A percentile compares a stretch with the other conserved stretches of the same genome.
phyloP scores from a whole-genome alignment of 768 basidiomycete species.

The Auriculariales sp. region DNA sequence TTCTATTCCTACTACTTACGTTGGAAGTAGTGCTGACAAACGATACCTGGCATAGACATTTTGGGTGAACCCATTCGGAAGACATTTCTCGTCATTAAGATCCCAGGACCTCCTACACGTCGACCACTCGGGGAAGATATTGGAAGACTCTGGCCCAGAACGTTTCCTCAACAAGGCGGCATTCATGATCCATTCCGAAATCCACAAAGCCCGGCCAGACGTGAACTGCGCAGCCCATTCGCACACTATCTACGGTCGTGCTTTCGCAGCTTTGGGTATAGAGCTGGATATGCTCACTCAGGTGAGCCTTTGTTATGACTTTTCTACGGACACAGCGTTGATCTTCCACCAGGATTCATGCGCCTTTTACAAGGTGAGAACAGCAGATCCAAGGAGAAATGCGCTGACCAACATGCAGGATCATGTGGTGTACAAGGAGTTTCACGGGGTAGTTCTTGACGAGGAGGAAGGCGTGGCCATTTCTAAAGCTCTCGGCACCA shows the following conservation, averaged over 20 bases:
- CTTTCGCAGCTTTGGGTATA: slow-evolving; percentile 31
- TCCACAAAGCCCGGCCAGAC: slow-evolving; percentile 34
- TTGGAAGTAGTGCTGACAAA: neutral
- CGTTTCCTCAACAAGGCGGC: slow-evolving; percentile 22
- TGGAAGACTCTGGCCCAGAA: slow-evolving; percentile 18
- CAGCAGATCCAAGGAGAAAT: neutral
- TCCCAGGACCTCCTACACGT: slow-evolving; percentile 30
- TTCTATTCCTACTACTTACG: no score
- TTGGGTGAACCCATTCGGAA: slow-evolving; percentile 35
- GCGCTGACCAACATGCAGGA: slow-evolving; percentile 12
- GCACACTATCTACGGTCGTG: slow-evolving; percentile 33
- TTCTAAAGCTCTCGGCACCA: slow-evolving; percentile 25
- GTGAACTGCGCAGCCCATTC: slow-evolving; percentile 32
- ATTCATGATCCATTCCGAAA: slow-evolving; percentile 27
- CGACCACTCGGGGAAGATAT: slow-evolving; percentile 21
- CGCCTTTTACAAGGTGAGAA: slow-evolving; percentile 23
- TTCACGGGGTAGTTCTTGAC: slow-evolving; percentile 34
- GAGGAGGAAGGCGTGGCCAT: slow-evolving; percentile 30
- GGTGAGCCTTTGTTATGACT: slow-evolving; percentile 28
- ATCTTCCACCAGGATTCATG: no score
- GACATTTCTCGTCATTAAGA: slow-evolving; percentile 32
- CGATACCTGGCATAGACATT: slow-evolving; percentile 21
- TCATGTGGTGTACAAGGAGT: slow-evolving; percentile 27
- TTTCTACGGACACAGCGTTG: no score
- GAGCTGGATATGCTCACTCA: slow-evolving; percentile 28